phyloP scores from a whole-genome alignment of 257 asterid genomes.

The Cinchona pubescens region DNA sequence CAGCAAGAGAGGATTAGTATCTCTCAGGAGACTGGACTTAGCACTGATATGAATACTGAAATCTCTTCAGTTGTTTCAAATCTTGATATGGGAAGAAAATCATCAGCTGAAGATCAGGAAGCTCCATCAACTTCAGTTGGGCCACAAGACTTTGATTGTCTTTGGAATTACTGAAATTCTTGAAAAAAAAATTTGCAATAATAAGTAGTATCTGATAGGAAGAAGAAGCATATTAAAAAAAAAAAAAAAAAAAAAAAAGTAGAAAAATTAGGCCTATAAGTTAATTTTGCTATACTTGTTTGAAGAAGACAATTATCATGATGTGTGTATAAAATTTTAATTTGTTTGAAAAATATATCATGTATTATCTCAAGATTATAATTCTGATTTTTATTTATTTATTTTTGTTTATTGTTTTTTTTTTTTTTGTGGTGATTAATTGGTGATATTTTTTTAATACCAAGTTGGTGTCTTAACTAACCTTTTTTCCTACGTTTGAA shows the following conservation, averaged over 20 bases:
- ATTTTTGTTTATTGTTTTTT: neutral
- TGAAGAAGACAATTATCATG: neutral
- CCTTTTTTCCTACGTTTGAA: conserved; percentile 13
- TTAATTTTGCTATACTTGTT: neutral
- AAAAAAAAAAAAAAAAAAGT: conserved; percentile 12
- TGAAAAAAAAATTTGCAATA: conserved; percentile 5
- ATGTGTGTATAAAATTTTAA: neutral
- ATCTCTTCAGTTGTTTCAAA: conserved; percentile 52
- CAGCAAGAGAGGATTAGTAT: conserved; percentile 32
- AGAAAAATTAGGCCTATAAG: neutral
- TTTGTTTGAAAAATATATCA: neutral
- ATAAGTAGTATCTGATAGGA: conserved; percentile 4
- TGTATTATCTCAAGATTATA: neutral
- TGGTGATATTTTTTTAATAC: conserved; percentile 1
- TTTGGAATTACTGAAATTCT: conserved; percentile 51
- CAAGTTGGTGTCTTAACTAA: conserved; percentile 11
- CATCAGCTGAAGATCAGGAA: conserved; percentile 37
- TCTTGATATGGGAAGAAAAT: conserved; percentile 47
- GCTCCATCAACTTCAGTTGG: conserved; percentile 28
- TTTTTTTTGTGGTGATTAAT: conserved; percentile 12
- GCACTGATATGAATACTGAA: conserved; percentile 41
- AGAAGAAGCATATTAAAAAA: neutral
- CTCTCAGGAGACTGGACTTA: conserved; percentile 51
- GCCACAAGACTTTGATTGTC: conserved; percentile 52
- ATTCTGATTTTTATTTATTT: no score